Base-by-base conservation (phyloP, 805 yeast genomes). In the Lachancea quebecensis region DNA sequence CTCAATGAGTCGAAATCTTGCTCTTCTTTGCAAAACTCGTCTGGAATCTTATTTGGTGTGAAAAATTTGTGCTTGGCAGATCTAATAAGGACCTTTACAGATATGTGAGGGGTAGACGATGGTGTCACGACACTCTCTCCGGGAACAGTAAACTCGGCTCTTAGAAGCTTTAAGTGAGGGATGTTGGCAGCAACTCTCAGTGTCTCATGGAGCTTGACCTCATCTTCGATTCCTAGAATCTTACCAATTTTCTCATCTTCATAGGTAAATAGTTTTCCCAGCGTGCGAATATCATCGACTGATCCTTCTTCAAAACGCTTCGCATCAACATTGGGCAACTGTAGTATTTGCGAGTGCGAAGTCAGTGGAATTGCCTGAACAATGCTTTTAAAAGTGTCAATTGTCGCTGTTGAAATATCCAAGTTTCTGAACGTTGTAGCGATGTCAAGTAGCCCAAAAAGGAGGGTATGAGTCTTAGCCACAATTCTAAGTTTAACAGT, bases 71-170 rank as follows among this genome's bases (percentile, higher is more conserved):
- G 84, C 34, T 73, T 74, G 6, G 91, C 81, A 2, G 95, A 85
- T 55, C 82, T 80, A 34, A 88, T 78, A 37, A 86, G 64, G 47
- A 85, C 82, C 64, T 90, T 88, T 18, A 93, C 52, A 28, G 79
- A 80, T 48, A 95, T 69, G 64, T 87, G 90, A 8, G 87, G 80
- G 40, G 76, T 75, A 1, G 97, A 78, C 21, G 75, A 73, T 25
- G 96, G 83, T 0, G 89, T 78, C 27, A 85, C 80, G 16, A 48
- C 51, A 12, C 66, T 60, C 69, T 90, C 97, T 30, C 98, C 98
- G 3, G 96, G 91, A 36, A 91, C 96, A 50, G 75, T 74, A 67
- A 88, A 88, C 47, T 77, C 78, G 36, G 95, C 82, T 42, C 76
- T 77, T 27, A 89, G 52, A 12, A 89, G 68, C 56, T 82, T 78